Conservation (phyloP, 768 basidiomycete genomes). For the Boletus pseudo-olivaceus region DNA sequence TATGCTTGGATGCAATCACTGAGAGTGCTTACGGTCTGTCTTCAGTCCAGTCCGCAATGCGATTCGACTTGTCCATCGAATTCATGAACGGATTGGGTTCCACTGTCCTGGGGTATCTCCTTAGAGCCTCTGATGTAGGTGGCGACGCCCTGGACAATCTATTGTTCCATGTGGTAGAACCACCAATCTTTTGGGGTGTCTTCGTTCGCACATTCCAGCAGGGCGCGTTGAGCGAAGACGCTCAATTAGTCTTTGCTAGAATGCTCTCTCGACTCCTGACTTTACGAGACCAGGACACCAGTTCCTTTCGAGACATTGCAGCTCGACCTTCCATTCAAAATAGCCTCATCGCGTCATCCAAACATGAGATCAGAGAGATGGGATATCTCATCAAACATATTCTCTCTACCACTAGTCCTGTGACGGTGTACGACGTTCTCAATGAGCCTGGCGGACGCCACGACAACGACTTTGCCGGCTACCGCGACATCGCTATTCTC, state of each 20-base stretch:
- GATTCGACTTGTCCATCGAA: conserved; percentile 30
- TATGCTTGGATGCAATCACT: conserved; percentile 37
- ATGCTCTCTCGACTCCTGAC: conserved; percentile 45
- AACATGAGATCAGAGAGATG: conserved; percentile 26
- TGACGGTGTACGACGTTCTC: conserved; percentile 13
- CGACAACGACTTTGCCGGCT: conserved; percentile 63
- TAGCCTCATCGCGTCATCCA: conserved; percentile 21
- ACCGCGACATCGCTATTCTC: conserved; percentile 53
- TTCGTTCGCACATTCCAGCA: conserved; percentile 34
- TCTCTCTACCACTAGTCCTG: conserved; percentile 21
- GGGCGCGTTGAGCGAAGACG: conserved; percentile 30
- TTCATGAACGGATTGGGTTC: conserved; percentile 45
- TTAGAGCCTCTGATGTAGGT: conserved; percentile 36
- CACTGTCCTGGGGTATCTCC: conserved; percentile 37
- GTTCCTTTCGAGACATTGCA: conserved; percentile 38
- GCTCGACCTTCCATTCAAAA: conserved; percentile 26
- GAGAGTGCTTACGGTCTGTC: conserved; percentile 36
- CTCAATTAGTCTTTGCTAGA: conserved; percentile 43
- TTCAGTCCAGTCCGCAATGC: conserved; percentile 40
- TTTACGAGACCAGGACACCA: conserved; percentile 32
- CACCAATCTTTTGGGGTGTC: conserved; percentile 47
- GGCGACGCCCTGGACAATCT: conserved; percentile 42
- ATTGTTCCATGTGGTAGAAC: conserved; percentile 42
- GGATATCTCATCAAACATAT: conserved; percentile 42
- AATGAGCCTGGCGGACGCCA: conserved; percentile 59